Base-by-base conservation (phyloP, 352 stramenopile genomes). In the Pythium dissotocum region DNA sequence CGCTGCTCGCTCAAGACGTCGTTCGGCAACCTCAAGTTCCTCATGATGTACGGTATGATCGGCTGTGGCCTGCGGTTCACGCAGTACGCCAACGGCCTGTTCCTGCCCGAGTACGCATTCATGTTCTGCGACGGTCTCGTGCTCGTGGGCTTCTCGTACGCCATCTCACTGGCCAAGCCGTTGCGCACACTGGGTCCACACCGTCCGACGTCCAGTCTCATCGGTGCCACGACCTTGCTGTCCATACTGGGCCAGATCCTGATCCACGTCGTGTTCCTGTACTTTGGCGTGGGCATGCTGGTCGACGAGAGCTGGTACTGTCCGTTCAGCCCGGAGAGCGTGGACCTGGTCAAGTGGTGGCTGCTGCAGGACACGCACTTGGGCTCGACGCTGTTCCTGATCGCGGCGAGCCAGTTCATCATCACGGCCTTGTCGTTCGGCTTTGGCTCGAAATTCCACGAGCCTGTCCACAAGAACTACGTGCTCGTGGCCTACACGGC, bases 1-100 rank as follows among this genome's bases (percentile, higher is more conserved):
- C 83, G 90, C 4, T 96, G 89, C 79, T 86, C 85, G 59, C 61
- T 98, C 44, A 79, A 89, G 10, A 96, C 88, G 5, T 91, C 89
- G 21, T 91, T 97, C 40, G 80, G 76, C 13, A 83, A 77, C 18
- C 85, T 97, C 68, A 97, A 96, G 70, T 96, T 94, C 67, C 78
- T 95, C 60, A 87, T 97, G 52, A 85, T 96, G 63, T 97, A 97
- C 69, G 91, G 91, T 26, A 58, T 72, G 46, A 67, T 72, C 35
- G 80, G 77, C 18, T 86, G 74, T 30, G 76, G 82, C 8, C 69
- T 91, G 30, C 80, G 92, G 9, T 74, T 94, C 55, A 78, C 82
- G 35, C 77, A 79, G 75, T 93, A 88, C 59, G 92, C 84, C 55
- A 80, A 95, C 62, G 70, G 59, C 4, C 76, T 96, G n/a, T 89